phyloP scores from a whole-genome alignment of 2,329 filamentous ascomycete genomes.

The Fusarium multiceps region DNA sequence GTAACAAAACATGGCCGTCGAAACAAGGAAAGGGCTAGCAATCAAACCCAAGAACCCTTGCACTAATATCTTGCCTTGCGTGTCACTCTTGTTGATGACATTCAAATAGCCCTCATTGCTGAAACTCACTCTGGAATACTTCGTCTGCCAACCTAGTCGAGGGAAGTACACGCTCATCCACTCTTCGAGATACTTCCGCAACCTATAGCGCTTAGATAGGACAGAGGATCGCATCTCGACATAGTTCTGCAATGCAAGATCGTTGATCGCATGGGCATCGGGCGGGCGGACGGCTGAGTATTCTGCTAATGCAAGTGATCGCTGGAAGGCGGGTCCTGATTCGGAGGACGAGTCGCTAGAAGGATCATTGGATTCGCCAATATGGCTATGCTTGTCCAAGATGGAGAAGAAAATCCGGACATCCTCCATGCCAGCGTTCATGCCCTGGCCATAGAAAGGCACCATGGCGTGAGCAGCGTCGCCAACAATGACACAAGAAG shows the following conservation, averaged over 20 bases:
- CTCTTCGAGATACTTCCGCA: slow-evolving; percentile 90
- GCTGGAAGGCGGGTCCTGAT: slow-evolving; percentile 64
- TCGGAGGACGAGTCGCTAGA: slow-evolving; percentile 49
- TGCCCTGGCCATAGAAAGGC: slow-evolving; percentile 97
- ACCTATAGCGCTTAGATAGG: slow-evolving; percentile 77
- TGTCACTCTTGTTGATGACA: slow-evolving; percentile 75
- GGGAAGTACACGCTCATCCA: slow-evolving; percentile 81
- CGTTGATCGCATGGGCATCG: slow-evolving; percentile 91
- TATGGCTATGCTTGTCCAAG: slow-evolving; percentile 73
- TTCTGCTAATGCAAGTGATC: slow-evolving; percentile 72
- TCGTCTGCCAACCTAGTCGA: slow-evolving; percentile 85
- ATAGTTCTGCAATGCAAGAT: slow-evolving; percentile 91
- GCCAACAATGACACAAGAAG: slow-evolving; percentile 84
- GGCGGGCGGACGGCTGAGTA: slow-evolving; percentile 80
- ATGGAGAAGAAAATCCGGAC: slow-evolving; percentile 87
- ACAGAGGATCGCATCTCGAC: slow-evolving; percentile 93
- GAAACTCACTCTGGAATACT: slow-evolving; percentile 93
- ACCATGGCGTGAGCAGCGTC: slow-evolving; percentile 98
- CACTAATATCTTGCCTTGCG: slow-evolving; percentile 73
- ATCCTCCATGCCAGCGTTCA: slow-evolving; percentile 97
- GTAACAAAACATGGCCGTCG: slow-evolving; percentile 43
- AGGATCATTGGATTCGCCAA: slow-evolving; percentile 58
- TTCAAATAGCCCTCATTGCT: slow-evolving; percentile 92
- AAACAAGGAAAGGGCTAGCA: slow-evolving; percentile 48
- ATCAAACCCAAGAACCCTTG: slow-evolving; percentile 55